Percentiles rank a stretch among this genome's conserved stretches.
Evolutionary conservation across 768 basidiomycete genomes (phyloP).

Genomic region (Pleurotus eryngii): DNA sequence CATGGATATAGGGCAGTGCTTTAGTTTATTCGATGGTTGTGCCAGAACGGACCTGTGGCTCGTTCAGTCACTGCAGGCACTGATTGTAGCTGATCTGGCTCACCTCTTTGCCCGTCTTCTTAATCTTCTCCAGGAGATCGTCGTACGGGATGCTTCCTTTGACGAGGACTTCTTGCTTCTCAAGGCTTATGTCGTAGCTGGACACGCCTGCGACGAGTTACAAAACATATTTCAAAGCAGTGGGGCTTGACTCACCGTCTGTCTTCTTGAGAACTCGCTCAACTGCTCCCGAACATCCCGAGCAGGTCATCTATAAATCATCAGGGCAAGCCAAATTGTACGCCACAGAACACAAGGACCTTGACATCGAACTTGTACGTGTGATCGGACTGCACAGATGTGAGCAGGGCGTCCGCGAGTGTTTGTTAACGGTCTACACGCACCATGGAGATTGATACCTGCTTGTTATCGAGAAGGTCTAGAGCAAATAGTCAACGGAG

Average conservation of each 20-base stretch:
- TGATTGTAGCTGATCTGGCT: conserved; percentile 9
- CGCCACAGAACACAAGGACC: conserved; percentile 34
- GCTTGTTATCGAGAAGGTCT: background rate
- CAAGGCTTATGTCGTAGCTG: conserved; percentile 59
- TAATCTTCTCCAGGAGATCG: conserved; percentile 64
- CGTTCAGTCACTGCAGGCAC: background rate
- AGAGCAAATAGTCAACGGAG: background rate
- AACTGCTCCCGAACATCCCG: conserved; percentile 83
- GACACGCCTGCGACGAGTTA: conserved; percentile 44
- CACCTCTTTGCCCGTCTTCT: conserved; percentile 93
- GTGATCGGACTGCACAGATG: conserved; percentile 23
- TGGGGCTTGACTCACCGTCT: conserved; percentile 34
- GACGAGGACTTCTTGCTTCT: conserved; percentile 72
- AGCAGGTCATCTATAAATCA: conserved; percentile 71
- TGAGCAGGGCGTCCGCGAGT: conserved; percentile 2
- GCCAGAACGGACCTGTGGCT: conserved; percentile 41
- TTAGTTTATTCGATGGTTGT: conserved; percentile 32
- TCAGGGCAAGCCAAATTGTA: background rate
- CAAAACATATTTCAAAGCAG: background rate
- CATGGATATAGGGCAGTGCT: no score
- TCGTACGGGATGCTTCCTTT: conserved; percentile 60
- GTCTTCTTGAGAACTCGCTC: conserved; percentile 70
- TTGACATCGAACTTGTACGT: conserved; percentile 85
- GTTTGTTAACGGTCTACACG: background rate
- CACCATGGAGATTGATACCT: conserved; percentile 1